Evolutionary conservation across 345 rosid species (phyloP).

Genomic region (Hevea brasiliensis): DNA sequence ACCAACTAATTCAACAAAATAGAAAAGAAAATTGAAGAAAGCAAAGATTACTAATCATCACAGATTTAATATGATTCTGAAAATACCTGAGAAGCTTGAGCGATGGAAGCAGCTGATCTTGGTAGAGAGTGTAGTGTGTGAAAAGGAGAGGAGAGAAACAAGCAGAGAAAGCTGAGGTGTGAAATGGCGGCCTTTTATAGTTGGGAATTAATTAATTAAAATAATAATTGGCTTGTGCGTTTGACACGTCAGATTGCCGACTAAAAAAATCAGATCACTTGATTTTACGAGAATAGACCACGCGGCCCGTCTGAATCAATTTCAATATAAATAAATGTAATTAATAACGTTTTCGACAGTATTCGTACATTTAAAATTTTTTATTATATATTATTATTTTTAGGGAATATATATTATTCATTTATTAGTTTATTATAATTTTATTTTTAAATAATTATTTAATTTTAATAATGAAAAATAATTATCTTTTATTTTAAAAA

Average conservation of each 20-base stretch:
- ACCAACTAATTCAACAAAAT: not conserved
- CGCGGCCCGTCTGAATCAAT: not conserved
- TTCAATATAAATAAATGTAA: too few species aligned
- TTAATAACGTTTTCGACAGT: too few species aligned
- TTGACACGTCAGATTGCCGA: not conserved
- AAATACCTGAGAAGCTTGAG: not conserved
- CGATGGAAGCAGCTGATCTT: not conserved
- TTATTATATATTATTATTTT: too few species aligned
- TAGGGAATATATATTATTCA: too few species aligned
- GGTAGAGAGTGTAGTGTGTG: not conserved
- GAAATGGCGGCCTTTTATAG: slow-evolving; percentile 4
- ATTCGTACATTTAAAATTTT: too few species aligned
- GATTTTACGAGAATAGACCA: not conserved
- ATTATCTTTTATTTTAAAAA: too few species aligned
- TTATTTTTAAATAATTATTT: too few species aligned
- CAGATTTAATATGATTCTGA: not conserved
- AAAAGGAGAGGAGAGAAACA: not conserved
- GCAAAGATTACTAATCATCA: not conserved
- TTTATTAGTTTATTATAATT: too few species aligned
- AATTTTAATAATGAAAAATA: too few species aligned
- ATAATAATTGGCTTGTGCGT: too few species aligned
- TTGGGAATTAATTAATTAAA: not conserved
- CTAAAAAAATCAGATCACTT: not conserved
- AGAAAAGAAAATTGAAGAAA: not conserved
- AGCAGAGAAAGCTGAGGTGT: not conserved